A percentile compares a stretch with the other conserved stretches of the same genome.
phyloP scores from a whole-genome alignment of 139 green algal species.

The Ostreobium quekettii region DNA sequence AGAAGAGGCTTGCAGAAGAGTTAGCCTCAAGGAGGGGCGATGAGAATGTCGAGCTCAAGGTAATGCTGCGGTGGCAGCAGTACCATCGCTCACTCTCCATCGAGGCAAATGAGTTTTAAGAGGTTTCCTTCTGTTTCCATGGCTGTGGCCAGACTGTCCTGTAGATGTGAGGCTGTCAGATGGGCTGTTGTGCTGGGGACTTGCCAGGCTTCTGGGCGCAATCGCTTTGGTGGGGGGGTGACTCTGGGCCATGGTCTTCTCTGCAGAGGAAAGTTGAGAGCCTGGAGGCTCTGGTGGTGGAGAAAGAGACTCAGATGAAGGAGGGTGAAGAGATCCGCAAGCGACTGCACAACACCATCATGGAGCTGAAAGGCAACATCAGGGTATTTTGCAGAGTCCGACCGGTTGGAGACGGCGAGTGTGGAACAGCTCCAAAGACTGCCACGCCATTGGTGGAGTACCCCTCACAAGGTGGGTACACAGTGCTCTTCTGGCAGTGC shows the following conservation, averaged over 20 bases:
- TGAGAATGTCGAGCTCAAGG: slow-evolving; percentile 30
- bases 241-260: not conserved
- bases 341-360: slow-evolving; percentile 85
- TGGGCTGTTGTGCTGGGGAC: not conserved
- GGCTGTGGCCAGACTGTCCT: no score
- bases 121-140: no score
- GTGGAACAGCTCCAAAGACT: not conserved
- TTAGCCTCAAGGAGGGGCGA: not conserved
- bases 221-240: not conserved
- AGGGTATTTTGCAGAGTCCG: slow-evolving; percentile 86
- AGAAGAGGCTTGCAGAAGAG: slow-evolving; percentile 18
- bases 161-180: slow-evolving; percentile 30
- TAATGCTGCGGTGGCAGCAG: no score
- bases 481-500: no score
- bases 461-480: no score
- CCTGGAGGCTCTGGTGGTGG: slow-evolving; percentile 31
- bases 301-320: slow-evolving; percentile 46
- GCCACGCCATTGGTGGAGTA: no score
- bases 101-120: no score
- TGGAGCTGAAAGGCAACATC: slow-evolving; percentile 86
- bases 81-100: no score
- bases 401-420: slow-evolving; percentile 36
- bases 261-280: slow-evolving; percentile 29
- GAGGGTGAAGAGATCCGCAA: slow-evolving; percentile 62
- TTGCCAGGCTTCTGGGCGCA: not conserved